Evolutionary conservation across 257 asterid species (phyloP), one percentile per base, ranked within the genome.

Genomic region (Nyctanthes arbortristis): DNA sequence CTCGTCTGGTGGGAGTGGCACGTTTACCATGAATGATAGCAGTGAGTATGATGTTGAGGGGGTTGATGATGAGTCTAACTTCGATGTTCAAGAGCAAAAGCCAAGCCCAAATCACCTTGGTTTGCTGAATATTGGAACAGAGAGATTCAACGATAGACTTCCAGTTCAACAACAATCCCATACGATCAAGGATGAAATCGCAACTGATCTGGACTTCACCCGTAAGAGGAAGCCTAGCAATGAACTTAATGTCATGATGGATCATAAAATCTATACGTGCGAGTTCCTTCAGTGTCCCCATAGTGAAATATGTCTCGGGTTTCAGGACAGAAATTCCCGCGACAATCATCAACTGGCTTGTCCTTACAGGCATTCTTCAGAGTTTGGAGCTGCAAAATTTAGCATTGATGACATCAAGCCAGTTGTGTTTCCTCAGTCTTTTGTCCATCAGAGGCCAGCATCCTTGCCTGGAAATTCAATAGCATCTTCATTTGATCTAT

Each of bases 1-100:
- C 34, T 82, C 88, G 1, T 70, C 88, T 3, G 81, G 83, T 22
- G 88, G 92, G 22, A 77, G 82, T 30, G 88, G 87, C 2, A 67
- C 83, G 6, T 87, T 79, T 43, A 77, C 54, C 25, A 32, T 82
- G 56, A 80, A 82, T 18, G 96, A 92, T 69, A 73, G 77, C 69
- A 78, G 88, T 12, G 98, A 89, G 84, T 92, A 92, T 55, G 92
- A 92, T 32, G 96, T 92, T 6, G 97, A 89, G 65, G 88, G 80
- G 16, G 84, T 66, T 4, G 84, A 79, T 13, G 85, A 77, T 36
- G 93, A 84, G 29, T 71, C 77, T 4, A 69, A 55, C 78, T 82
- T 86, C 58, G 95, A 87, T 4, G 74, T 81, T 22, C 90, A 78
- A 3, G 97, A 89, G 73, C 90, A 87, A 58, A 92, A 92, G 67